Base-by-base conservation (phyloP, 169 alveolate genomes). In the Plasmodium chabaudi region DNA sequence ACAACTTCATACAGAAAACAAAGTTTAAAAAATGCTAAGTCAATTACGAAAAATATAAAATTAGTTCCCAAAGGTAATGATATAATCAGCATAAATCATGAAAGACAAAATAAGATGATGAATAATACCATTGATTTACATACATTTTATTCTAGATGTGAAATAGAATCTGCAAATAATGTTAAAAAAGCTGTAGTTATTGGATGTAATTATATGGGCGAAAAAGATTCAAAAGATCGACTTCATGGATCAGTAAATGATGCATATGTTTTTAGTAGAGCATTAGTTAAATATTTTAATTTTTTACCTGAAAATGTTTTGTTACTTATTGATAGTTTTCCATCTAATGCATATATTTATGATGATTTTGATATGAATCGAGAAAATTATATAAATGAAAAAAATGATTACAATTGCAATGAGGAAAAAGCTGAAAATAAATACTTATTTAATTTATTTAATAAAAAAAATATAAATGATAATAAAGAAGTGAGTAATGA, bases 201-300 rank as follows among this genome's bases (percentile, higher is more conserved):
- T 64, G 98, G 98, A 42, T 94, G 96, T 71, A 94, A 91, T 72
- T 96, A 96, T 90, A 55, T 79, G 59, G 44, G 69, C 19, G 95
- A 93, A 21, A 61, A 75, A 84, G 91, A 92, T 49, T 94, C 89
- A 15, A 34, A 3, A 34, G 92, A 88, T 57, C 69, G 87, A 47
- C 89, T 96, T 10, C 92, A 97, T 55, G 98, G 98, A 34, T 79
- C 96, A 44, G 96, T 94, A 67, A 96, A 96, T 92, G 98, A 96
- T 87, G 98, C 98, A n/a, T 91, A 93, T 63, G 72, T 94, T 49
- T 92, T 96, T 86, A 96, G 98, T 21, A 88, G 93, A 21, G 94
- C 95, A 1, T 59, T 96, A 74, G 95, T 96, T 46, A 94, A 94
- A 68, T 93, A 94, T 68, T 87, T 94, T 77, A 96, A 93, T 57